Evolutionary conservation across 352 stramenopile genomes (phyloP).

Genomic region (Globisporangium alternatum): DNA sequence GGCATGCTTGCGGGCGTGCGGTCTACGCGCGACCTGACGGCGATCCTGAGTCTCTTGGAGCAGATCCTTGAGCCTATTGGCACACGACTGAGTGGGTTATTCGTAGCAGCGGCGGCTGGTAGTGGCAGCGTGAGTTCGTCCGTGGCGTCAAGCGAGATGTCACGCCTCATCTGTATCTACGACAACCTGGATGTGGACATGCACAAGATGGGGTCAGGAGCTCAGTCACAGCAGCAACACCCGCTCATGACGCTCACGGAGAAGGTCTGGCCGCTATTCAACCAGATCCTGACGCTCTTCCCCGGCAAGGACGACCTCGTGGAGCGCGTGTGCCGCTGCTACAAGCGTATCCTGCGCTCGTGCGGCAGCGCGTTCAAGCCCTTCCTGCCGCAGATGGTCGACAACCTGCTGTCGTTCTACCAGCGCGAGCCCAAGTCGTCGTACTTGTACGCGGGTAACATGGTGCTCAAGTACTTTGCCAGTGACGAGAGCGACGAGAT

Average conservation of each 20-base stretch:
- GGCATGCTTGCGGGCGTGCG: constrained; percentile 65
- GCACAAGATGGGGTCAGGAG: constrained; percentile 17
- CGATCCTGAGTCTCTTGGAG: constrained; percentile 53
- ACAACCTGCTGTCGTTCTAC: constrained; percentile 79
- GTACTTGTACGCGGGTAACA: constrained; percentile 81
- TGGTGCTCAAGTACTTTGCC: constrained; percentile 80
- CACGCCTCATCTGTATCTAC: constrained; percentile 83
- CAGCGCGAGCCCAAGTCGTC: constrained; percentile 78
- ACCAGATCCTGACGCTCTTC: constrained; percentile 80
- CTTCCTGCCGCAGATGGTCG: constrained; percentile 68
- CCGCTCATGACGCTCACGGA: constrained; percentile 74
- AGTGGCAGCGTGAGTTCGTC: constrained; percentile 32
- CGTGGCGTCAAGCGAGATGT: constrained; percentile 55
- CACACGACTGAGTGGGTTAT: constrained; percentile 40
- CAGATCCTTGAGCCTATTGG: constrained; percentile 68
- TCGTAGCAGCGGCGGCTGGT: constrained; percentile 28
- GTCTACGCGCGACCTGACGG: constrained; percentile 39
- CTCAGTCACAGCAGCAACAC: constrained; percentile 15
- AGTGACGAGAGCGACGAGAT: constrained; percentile 29
- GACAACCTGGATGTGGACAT: constrained; percentile 62
- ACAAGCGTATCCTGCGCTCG: constrained; percentile 84
- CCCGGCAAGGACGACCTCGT: constrained; percentile 71
- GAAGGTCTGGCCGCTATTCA: constrained; percentile 75
- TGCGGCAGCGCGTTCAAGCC: constrained; percentile 59
- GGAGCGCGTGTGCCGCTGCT: constrained; percentile 79